Evolutionary conservation across 345 rosid species (phyloP).

Genomic region (Noccaea caerulescens): DNA sequence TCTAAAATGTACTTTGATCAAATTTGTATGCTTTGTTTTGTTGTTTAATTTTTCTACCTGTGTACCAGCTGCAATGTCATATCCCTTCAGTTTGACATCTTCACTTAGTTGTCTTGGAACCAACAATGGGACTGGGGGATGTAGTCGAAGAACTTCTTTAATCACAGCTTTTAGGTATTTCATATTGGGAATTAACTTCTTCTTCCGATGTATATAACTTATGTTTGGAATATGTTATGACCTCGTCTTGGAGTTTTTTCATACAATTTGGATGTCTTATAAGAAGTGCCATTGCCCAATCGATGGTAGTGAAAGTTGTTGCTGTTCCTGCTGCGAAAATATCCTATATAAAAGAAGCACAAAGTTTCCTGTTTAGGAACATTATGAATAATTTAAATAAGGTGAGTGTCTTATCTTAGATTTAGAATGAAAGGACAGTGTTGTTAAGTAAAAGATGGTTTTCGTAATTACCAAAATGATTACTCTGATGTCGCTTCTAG

Average conservation of each 20-base stretch:
- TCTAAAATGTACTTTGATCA: not conserved
- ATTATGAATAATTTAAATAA: too few relatives aligned
- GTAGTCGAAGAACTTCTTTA: slow-evolving; percentile 42
- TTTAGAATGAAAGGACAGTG: not conserved
- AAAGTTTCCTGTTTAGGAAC: too few relatives aligned
- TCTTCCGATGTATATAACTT: slow-evolving; percentile 28
- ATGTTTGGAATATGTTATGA: not conserved
- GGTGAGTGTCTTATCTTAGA: too few relatives aligned
- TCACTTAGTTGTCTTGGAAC: slow-evolving; percentile 38
- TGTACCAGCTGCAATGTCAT: slow-evolving; percentile 42
- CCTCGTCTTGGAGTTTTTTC: slow-evolving; percentile 42
- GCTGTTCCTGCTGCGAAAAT: slow-evolving; percentile 44
- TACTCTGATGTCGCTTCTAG: slow-evolving; percentile 44
- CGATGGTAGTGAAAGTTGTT: slow-evolving; percentile 35
- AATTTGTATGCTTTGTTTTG: not conserved
- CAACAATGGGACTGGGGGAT: slow-evolving; percentile 48
- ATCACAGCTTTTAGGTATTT: slow-evolving; percentile 45
- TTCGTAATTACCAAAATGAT: slow-evolving; percentile 45
- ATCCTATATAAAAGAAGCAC: slow-evolving; percentile 36
- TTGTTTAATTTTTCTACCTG: not conserved
- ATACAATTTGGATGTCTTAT: slow-evolving; percentile 41
- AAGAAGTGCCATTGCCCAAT: slow-evolving; percentile 50
- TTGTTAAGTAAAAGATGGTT: not conserved
- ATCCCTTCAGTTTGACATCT: slow-evolving; percentile 42
- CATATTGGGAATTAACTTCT: slow-evolving; percentile 38